A percentile compares a stretch with the other conserved stretches of the same genome.
These are phyloP conservation scores for Fusarium tuaranense DNA, from an alignment of 2,329 filamentous ascomycete species.

Conservation along the genomic window DNA sequence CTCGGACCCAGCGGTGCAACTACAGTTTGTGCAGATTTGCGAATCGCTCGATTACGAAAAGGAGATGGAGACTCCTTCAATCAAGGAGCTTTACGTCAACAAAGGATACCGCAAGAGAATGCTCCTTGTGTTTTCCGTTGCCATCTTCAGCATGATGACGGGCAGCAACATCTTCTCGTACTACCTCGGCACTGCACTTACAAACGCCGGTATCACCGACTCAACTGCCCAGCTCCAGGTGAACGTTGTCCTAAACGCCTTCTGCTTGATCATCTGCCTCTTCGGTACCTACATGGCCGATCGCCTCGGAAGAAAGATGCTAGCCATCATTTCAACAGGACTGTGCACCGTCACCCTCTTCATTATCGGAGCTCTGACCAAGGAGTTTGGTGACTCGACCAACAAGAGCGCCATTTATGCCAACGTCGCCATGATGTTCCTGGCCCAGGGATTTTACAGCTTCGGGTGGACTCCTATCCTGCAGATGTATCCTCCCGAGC, in stretches of 20 bases:
- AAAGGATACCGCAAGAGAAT: not conserved
- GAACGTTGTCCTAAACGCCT: not conserved
- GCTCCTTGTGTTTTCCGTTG: not conserved
- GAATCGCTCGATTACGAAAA: not conserved
- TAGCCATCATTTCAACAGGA: not conserved
- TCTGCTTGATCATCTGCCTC: not conserved
- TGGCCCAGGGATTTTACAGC: conserved; percentile 2
- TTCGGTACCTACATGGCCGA: not conserved
- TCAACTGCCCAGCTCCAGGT: not conserved
- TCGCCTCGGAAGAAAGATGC: not conserved
- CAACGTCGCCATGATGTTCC: conserved; percentile 3
- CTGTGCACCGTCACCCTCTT: not conserved
- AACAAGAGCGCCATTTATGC: not conserved
- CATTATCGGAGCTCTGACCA: not conserved
- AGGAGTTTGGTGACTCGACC: not conserved
- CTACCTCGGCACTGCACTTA: not conserved
- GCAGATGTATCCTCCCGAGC: not conserved
- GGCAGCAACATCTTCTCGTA: not conserved
- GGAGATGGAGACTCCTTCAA: not conserved
- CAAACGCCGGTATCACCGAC: not conserved
- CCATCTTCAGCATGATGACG: not conserved
- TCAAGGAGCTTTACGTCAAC: not conserved
- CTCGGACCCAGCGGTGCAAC: not conserved
- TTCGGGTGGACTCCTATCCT: conserved; percentile 3
- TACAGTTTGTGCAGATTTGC: not conserved